Percentiles rank a stretch among this genome's conserved stretches.
These are phyloP conservation scores for Neopestalotiopsis clavispora DNA, from an alignment of 2,329 filamentous ascomycete species.

Conservation along the genomic window DNA sequence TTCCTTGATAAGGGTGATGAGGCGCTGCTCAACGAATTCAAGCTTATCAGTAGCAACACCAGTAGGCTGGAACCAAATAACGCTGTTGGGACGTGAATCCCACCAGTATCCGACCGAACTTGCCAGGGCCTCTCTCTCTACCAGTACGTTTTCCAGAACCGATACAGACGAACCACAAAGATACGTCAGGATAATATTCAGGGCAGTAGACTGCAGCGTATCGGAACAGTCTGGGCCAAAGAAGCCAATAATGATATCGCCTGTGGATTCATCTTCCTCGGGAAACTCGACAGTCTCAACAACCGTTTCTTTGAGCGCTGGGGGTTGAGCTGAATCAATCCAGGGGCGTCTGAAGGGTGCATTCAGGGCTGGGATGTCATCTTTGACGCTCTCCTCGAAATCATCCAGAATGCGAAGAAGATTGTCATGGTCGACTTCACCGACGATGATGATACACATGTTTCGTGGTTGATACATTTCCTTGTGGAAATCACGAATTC, in stretches of 20 bases:
- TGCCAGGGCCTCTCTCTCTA: constrained; percentile 90
- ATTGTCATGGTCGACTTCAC: constrained; percentile 83
- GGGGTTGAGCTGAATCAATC: constrained; percentile 84
- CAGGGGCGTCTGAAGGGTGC: constrained; percentile 85
- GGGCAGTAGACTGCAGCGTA: constrained; percentile 68
- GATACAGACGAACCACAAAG: constrained; percentile 93
- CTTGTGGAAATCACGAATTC: constrained; percentile 91
- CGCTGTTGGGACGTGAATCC: constrained; percentile 78
- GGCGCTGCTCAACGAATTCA: constrained; percentile 79
- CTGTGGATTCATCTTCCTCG: constrained; percentile 93
- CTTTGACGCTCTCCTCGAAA: constrained; percentile 86
- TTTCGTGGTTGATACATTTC: constrained; percentile 99
- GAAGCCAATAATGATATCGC: constrained; percentile 85
- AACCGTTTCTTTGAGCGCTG: constrained; percentile 71
- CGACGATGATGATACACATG: constrained; percentile 87
- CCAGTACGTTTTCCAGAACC: constrained; percentile 86
- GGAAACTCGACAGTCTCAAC: constrained; percentile 88
- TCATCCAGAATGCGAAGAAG: constrained; percentile 81
- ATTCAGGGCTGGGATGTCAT: constrained; percentile 77
- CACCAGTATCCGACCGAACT: constrained; percentile 83
- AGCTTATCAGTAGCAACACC: constrained; percentile 89
- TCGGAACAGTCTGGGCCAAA: constrained; percentile 85
- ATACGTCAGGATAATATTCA: constrained; percentile 83
- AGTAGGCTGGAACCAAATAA: constrained; percentile 85
- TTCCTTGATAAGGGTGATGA: constrained; percentile 83